phyloP scores from a whole-genome alignment of 2,329 filamentous ascomycete genomes.

The Xylaria arbuscula region DNA sequence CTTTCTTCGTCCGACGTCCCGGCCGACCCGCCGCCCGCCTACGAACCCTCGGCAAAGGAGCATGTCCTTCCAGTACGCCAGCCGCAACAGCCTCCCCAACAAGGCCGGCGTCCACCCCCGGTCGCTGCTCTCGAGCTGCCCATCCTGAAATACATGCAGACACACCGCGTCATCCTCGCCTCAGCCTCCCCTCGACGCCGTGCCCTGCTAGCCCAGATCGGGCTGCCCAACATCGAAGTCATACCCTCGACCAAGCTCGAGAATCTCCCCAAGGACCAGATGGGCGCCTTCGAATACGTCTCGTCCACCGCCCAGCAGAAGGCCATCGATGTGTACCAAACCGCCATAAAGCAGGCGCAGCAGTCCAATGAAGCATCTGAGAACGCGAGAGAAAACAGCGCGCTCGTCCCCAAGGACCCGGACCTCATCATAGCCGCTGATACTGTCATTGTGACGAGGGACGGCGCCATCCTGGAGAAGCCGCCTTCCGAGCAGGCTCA shows the following conservation, averaged over 20 bases:
- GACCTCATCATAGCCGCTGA: slow-evolving; percentile 90
- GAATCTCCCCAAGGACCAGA: slow-evolving; percentile 78
- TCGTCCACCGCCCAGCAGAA: slow-evolving; percentile 87
- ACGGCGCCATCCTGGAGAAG: slow-evolving; percentile 89
- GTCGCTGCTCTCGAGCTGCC: slow-evolving; percentile 78
- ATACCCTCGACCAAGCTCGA: slow-evolving; percentile 86
- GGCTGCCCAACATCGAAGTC: slow-evolving; percentile 84
- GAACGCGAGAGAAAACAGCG: slow-evolving; percentile 44
- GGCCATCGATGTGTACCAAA: slow-evolving; percentile 75
- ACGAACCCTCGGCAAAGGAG: slow-evolving; percentile 56
- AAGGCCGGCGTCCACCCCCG: slow-evolving; percentile 48
- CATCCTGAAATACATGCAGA: slow-evolving; percentile 78
- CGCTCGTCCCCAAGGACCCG: slow-evolving; percentile 66
- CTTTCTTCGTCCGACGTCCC: slow-evolving; percentile 40
- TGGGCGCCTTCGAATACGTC: slow-evolving; percentile 91
- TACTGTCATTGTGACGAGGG: slow-evolving; percentile 83
- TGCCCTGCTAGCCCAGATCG: slow-evolving; percentile 84
- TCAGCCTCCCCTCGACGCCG: slow-evolving; percentile 88
- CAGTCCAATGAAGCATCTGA: slow-evolving; percentile 49
- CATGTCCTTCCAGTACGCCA: slow-evolving; percentile 48
- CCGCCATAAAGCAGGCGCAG: slow-evolving; percentile 50
- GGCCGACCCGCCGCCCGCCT: slow-evolving; percentile 59
- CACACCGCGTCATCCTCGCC: slow-evolving; percentile 86
- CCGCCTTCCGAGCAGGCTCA: slow-evolving; percentile 85
- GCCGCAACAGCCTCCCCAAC: slow-evolving; percentile 38